Base-by-base conservation (phyloP, 768 basidiomycete species). In the Boletus fagicola region DNA sequence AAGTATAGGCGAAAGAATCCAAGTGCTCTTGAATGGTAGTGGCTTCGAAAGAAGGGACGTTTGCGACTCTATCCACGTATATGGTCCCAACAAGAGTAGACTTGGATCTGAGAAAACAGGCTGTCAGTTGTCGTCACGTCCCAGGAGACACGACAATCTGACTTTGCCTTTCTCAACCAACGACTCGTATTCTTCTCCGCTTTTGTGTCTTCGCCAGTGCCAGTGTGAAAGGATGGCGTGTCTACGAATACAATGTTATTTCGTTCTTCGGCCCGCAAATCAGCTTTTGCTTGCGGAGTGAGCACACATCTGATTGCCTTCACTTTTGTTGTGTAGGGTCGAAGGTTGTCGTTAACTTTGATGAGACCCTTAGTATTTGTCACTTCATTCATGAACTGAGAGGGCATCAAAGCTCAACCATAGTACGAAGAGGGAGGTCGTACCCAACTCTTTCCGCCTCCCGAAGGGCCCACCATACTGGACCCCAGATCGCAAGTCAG, bases 391-490 rank as follows among this genome's bases (percentile, higher is more conserved):
- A 62, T 0, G 40, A 66, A 66, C 65, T 66, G 16, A 5, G 7
- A 33, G 9, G 7, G 11, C 1, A 6, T n/a, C n/a, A 18, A 49
- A 10, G 42, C 3, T 38, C 16, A 9, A 10, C n/a, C n/a, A n/a
- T n/a, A n/a, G n/a, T 16, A 15, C 9, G 4, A 28, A 58, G 18
- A 13, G 3, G 15, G 40, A 12, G 13, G 12, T 11, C 54, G n/a
- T 62, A 66, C 65, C 49, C 5, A 26, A 40, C 58, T 67, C 56
- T 67, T 66, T 43, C 65, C 65, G 5, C 51, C 33, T 16, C 60
- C 65, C 0, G 65, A 56, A 40, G 65, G 65, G 15, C 65, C 65
- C 2, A 65, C 49, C 7, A 62, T n/a, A 39, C 66, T 68, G n/a
- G 20, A 46, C 15, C 9, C 18, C 15, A 28, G 9, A 35, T 15